These are phyloP conservation scores for Aspergillus fumigatiaffinis DNA, from an alignment of 2,329 filamentous ascomycete species.

Conservation along the genomic window DNA sequence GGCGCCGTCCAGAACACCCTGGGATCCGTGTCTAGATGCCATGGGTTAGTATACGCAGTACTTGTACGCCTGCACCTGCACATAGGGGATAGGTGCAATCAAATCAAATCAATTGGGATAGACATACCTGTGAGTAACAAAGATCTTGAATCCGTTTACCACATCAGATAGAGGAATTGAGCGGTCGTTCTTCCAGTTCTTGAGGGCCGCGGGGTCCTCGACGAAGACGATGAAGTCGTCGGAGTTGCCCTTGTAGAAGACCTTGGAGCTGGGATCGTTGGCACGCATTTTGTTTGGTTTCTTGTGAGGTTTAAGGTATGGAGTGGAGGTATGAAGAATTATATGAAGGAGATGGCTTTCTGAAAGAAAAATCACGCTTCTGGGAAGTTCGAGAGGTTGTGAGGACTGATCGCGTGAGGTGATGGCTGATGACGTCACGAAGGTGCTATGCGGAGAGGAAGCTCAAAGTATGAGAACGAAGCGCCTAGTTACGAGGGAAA, in stretches of 20 bases:
- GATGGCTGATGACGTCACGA: conserved; percentile 20
- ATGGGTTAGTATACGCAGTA: background rate
- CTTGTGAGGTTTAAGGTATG: conserved; percentile 3
- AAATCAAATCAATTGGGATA: background rate
- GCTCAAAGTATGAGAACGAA: background rate
- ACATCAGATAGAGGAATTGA: conserved; percentile 78
- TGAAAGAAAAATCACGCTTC: background rate
- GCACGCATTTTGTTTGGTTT: conserved; percentile 60
- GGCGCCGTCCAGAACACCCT: conserved; percentile 73
- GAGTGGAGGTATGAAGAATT: conserved; percentile 6
- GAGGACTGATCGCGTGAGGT: background rate
- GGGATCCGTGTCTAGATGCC: conserved; percentile 66
- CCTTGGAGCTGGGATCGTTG: conserved; percentile 67
- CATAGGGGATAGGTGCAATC: background rate
- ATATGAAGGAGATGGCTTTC: background rate
- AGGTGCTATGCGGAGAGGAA: background rate
- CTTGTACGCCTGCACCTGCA: background rate
- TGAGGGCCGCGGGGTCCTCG: conserved; percentile 52
- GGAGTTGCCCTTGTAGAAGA: conserved; percentile 75
- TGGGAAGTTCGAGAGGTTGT: background rate
- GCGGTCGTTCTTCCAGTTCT: conserved; percentile 80
- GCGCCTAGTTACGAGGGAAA: background rate
- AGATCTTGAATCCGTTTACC: conserved; percentile 82
- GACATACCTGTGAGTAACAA: conserved; percentile 81
- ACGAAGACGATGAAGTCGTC: conserved; percentile 65